Conservation (phyloP, 768 basidiomycete genomes). For the Pleurotus ostreatus region DNA sequence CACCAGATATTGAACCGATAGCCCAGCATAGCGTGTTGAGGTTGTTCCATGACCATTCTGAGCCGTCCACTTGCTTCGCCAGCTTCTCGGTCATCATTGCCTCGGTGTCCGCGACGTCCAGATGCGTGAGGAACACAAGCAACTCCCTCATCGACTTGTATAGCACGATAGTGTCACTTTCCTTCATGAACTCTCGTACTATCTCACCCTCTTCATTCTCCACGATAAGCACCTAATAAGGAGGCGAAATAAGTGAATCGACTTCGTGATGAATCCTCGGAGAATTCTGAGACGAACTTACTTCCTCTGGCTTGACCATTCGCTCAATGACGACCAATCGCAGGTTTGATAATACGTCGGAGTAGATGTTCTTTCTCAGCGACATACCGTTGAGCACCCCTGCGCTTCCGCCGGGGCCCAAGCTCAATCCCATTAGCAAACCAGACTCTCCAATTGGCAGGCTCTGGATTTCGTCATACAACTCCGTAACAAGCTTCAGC, state of each 20-base stretch:
- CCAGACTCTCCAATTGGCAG: constrained; percentile 85
- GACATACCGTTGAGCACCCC: constrained; percentile 74
- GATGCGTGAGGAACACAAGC: constrained; percentile 94
- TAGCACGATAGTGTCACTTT: constrained; percentile 95
- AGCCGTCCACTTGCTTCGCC: constrained; percentile 93
- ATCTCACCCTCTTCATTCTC: constrained; percentile 99
- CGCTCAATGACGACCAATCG: constrained; percentile 95
- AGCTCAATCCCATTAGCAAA: constrained; percentile 83
- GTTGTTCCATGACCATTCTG: constrained; percentile 99
- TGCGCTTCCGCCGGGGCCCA: constrained; percentile 58
- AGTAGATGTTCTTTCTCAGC: constrained; percentile 90
- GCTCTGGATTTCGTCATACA: constrained; percentile 96
- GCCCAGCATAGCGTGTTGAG: constrained; percentile 99
- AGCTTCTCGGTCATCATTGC: constrained; percentile 97
- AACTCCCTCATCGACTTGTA: constrained; percentile 99
- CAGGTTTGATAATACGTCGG: constrained; percentile 90
- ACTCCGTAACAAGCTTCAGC: constrained; percentile 90
- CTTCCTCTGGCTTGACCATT: constrained; percentile 99
- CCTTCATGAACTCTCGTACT: constrained; percentile 98
- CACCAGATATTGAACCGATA: constrained; percentile 97
- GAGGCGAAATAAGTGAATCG: background rate
- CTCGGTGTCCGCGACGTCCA: constrained; percentile 95
- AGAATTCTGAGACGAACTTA: constrained; percentile 25
- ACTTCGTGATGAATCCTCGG: background rate
- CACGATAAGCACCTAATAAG: constrained; percentile 83